These are phyloP conservation scores for Lactuca saligna DNA, from an alignment of 129 eudicot species.

Conservation along the genomic window DNA sequence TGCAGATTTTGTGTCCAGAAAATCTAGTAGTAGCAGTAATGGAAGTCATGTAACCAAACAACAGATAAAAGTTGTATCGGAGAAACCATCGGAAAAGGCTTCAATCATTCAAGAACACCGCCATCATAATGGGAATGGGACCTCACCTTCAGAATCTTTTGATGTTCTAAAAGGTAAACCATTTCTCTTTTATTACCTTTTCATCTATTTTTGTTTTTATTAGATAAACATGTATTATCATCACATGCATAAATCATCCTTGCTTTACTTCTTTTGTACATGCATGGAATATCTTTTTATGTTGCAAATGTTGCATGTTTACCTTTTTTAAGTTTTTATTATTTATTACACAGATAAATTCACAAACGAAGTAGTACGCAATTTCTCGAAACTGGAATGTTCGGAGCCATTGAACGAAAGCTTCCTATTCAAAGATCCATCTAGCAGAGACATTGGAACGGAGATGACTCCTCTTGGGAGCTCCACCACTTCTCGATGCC, in stretches of 20 bases:
- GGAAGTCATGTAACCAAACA: not conserved
- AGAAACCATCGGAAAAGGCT: conserved; percentile 36
- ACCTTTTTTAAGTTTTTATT: not conserved
- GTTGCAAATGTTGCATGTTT: not conserved
- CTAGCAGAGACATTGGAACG: conserved; percentile 79
- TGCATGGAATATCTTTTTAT: not conserved
- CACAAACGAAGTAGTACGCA: conserved; percentile 51
- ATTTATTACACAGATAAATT: conserved; percentile 57
- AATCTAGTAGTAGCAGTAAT: conserved; percentile 14
- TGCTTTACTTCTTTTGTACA: not conserved
- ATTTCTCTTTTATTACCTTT: conserved; percentile 3
- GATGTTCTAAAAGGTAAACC: conserved; percentile 66
- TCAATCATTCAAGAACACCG: conserved; percentile 30
- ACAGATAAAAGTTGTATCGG: conserved; percentile 13
- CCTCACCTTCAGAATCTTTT: conserved; percentile 32
- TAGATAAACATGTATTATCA: not conserved
- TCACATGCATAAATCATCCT: not conserved
- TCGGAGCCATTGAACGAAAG: conserved; percentile 65
- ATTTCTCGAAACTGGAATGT: conserved; percentile 39
- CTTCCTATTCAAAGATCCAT: conserved; percentile 45
- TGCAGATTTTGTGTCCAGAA: conserved; percentile 20
- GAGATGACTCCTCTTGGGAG: conserved; percentile 91
- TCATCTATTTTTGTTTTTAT: conserved; percentile 10
- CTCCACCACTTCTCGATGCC: conserved; percentile 73
- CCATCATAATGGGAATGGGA: conserved; percentile 28